These are phyloP conservation scores for Cronartium ribicola DNA, from an alignment of 1,284 basidiomycete genomes.

Conservation along the genomic window DNA sequence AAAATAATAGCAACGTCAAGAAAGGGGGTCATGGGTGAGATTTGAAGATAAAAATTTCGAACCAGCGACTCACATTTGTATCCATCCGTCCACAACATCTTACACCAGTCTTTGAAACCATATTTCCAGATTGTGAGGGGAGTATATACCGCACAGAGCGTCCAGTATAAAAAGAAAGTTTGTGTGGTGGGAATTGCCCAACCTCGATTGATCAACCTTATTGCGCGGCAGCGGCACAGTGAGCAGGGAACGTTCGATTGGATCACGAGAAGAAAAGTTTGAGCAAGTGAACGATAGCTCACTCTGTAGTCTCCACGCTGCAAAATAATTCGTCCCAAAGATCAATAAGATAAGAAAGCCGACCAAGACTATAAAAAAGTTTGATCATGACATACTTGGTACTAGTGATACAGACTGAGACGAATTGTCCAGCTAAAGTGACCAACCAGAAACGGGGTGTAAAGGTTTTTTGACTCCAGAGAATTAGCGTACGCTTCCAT, in stretches of 20 bases:
- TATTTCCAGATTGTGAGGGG: background rate
- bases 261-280: background rate
- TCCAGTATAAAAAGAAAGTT: background rate
- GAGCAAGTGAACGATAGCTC: background rate
- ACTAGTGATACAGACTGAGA: background rate
- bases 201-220: background rate
- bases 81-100: conserved; percentile 4
- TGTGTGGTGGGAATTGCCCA: background rate
- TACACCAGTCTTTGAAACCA: background rate
- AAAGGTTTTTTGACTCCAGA: background rate
- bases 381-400: background rate
- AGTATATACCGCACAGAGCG: background rate
- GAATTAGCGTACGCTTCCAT: too few species aligned
- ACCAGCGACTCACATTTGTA: conserved; percentile 11
- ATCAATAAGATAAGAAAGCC: too few species aligned
- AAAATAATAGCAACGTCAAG: background rate
- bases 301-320: background rate
- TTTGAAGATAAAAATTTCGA: conserved; percentile 1
- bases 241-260: background rate
- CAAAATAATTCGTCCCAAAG: too few species aligned
- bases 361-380: too few species aligned
- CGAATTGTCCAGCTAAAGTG: background rate
- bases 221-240: background rate
- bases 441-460: background rate
- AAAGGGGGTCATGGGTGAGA: conserved; percentile 38